A percentile compares a stretch with the other conserved stretches of the same genome.
These are phyloP conservation scores for Carex myosuroides DNA, from an alignment of 176 grass and related monocot genomes.

Conservation along the genomic window DNA sequence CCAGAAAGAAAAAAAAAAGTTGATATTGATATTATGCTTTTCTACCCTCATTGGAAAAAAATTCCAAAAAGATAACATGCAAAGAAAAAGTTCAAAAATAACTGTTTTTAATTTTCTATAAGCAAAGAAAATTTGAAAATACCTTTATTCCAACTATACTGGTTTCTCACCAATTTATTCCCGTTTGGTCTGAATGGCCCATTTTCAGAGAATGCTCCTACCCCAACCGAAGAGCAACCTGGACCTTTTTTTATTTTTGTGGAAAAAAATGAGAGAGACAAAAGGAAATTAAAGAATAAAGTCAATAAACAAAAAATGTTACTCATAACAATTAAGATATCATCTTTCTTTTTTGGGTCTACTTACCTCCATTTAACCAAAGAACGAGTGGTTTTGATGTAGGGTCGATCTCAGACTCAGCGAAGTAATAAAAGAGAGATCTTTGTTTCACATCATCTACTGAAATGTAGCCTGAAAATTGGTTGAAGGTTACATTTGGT, in stretches of 20 bases:
- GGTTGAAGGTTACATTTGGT: slow-evolving; percentile 60
- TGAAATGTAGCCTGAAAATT: slow-evolving; percentile 85
- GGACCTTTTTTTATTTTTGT: slow-evolving; percentile 44
- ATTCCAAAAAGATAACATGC: background rate
- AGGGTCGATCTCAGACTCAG: slow-evolving; percentile 77
- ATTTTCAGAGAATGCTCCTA: slow-evolving; percentile 94
- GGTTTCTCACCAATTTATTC: slow-evolving; percentile 55
- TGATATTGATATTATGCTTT: background rate
- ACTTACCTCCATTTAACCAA: slow-evolving; percentile 96
- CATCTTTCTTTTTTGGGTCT: background rate
- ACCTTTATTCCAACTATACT: slow-evolving; percentile 99
- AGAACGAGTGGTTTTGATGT: slow-evolving; percentile 81
- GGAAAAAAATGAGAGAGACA: slow-evolving; percentile 13
- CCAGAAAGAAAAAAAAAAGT: background rate
- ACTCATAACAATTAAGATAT: background rate
- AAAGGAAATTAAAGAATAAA: background rate
- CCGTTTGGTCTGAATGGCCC: slow-evolving; percentile 85
- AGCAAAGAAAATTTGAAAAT: slow-evolving; percentile 9
- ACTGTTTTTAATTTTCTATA: background rate
- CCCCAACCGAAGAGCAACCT: slow-evolving; percentile 93
- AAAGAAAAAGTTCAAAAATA: background rate
- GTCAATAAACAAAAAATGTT: background rate
- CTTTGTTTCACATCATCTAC: slow-evolving; percentile 52
- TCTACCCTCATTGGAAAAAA: background rate
- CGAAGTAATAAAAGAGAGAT: slow-evolving; percentile 95